phyloP scores from a whole-genome alignment of 352 stramenopile genomes.

The Phytophthora aleatoria region DNA sequence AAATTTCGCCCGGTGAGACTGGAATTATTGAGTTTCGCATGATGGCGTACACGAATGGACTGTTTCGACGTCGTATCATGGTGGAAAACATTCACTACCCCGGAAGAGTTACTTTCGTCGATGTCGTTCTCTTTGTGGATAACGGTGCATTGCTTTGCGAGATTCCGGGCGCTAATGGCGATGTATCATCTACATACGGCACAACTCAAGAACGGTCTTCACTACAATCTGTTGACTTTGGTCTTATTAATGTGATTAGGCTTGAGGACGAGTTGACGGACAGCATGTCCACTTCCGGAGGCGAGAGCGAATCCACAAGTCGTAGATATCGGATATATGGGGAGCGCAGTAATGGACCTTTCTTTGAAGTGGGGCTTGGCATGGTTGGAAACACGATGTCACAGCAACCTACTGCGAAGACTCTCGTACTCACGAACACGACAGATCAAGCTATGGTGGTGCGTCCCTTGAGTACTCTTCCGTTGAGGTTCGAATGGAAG shows the following conservation, averaged over 20 bases:
- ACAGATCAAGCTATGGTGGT: constrained; percentile 56
- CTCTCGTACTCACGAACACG: constrained; percentile 65
- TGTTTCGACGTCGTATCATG: constrained; percentile 82
- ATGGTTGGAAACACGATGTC: constrained; percentile 1
- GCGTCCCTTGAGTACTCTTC: constrained; percentile 74
- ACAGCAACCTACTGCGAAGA: constrained; percentile 18
- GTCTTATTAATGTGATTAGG: constrained; percentile 71
- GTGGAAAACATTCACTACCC: constrained; percentile 87
- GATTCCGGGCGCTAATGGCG: constrained; percentile 17
- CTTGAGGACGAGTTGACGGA: constrained; percentile 70
- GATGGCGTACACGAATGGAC: constrained; percentile 68
- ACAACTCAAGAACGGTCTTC: constrained; percentile 4
- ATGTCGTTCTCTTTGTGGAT: constrained; percentile 86
- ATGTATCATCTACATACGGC: constrained; percentile 3
- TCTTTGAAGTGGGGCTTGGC: constrained; percentile 25
- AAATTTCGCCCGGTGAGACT: constrained; percentile 66
- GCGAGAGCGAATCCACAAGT: constrained; percentile 40
- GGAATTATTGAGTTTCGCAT: constrained; percentile 64
- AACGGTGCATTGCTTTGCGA: constrained; percentile 61
- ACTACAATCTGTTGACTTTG: constrained; percentile 52
- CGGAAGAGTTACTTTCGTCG: constrained; percentile 76
- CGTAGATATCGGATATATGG: constrained; percentile 75
- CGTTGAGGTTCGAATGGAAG: constrained; percentile 67
- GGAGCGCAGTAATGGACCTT: constrained; percentile 22
- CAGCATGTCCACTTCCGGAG: constrained; percentile 16